Percentiles rank a stretch among this genome's conserved stretches.
Evolutionary conservation across 768 basidiomycete species (phyloP).

Genomic region (Punctularia strigosozonata): DNA sequence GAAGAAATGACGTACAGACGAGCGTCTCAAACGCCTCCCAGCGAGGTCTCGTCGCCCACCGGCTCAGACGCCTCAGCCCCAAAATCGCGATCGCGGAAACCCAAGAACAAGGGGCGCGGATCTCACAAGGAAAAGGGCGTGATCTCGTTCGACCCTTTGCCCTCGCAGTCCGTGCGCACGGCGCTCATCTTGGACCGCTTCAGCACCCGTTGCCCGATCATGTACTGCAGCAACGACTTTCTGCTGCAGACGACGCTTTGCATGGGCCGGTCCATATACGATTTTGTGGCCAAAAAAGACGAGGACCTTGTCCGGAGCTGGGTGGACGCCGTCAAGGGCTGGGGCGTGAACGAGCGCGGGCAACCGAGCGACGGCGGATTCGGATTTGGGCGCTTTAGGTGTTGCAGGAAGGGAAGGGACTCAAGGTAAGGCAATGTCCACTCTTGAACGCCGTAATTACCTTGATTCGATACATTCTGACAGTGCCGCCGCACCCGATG

Average conservation of each 20-base stretch:
- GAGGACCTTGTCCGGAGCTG: constrained; percentile 58
- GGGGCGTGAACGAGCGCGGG: constrained; percentile 78
- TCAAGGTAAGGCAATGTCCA: constrained; percentile 31
- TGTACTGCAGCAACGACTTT: constrained; percentile 67
- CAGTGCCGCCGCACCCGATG: constrained; percentile 14
- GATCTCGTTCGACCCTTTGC: constrained; percentile 50
- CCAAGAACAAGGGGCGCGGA: background rate
- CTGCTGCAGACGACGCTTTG: constrained; percentile 46
- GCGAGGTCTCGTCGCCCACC: background rate
- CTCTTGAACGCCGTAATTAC: too few species aligned
- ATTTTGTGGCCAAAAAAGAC: constrained; percentile 56
- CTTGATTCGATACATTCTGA: too few species aligned
- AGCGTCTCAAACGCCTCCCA: background rate
- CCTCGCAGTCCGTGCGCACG: constrained; percentile 60
- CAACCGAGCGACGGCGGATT: constrained; percentile 80
- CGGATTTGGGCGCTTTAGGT: constrained; percentile 62
- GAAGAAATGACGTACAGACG: too few species aligned
- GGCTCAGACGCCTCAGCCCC: too few species aligned
- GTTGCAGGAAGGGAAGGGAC: constrained; percentile 49
- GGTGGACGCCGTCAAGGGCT: constrained; percentile 70
- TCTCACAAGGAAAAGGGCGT: constrained; percentile 1
- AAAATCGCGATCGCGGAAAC: too few species aligned
- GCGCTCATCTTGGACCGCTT: constrained; percentile 80
- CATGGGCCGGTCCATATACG: constrained; percentile 60
- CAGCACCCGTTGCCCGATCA: constrained; percentile 47